These are phyloP conservation scores for Alternaria brassicicola DNA, from an alignment of 2,329 filamentous ascomycete species.

Conservation along the genomic window DNA sequence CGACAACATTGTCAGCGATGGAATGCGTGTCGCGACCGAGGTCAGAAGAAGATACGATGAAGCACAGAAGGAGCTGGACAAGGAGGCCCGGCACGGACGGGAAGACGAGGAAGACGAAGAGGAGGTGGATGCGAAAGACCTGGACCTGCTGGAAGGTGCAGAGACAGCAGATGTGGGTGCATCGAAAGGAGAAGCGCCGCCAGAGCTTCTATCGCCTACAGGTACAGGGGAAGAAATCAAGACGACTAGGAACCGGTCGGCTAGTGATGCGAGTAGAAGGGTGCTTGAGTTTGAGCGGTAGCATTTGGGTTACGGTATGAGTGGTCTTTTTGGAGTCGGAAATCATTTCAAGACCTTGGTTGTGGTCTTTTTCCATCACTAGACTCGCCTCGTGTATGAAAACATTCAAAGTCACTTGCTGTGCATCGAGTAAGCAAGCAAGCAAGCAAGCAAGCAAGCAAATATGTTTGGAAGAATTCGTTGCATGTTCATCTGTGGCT, in stretches of 20 bases:
- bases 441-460: too few relatives aligned
- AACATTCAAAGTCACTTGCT: neutral
- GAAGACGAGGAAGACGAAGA: slow-evolving; percentile 69
- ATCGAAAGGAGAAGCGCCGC: slow-evolving; percentile 28
- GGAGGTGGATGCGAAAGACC: slow-evolving; percentile 53
- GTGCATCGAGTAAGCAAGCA: neutral
- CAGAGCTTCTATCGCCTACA: slow-evolving; percentile 24
- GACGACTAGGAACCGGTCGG: slow-evolving; percentile 37
- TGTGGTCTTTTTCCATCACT: neutral
- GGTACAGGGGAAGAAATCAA: slow-evolving; percentile 34
- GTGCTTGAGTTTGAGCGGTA: slow-evolving; percentile 50
- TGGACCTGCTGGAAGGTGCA: slow-evolving; percentile 57
- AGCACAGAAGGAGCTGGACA: slow-evolving; percentile 88
- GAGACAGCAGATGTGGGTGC: slow-evolving; percentile 54
- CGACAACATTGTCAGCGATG: slow-evolving; percentile 96
- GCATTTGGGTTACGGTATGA: neutral
- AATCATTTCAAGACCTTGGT: slow-evolving; percentile 1
- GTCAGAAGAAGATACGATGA: slow-evolving; percentile 94
- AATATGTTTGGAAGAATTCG: too few relatives aligned
- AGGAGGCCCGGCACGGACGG: slow-evolving; percentile 66
- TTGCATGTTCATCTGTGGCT: too few relatives aligned
- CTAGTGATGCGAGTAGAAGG: slow-evolving; percentile 44
- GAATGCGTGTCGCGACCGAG: slow-evolving; percentile 93
- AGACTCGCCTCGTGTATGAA: neutral
- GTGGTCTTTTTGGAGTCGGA: slow-evolving; percentile 4